Evolutionary conservation across 768 basidiomycete genomes (phyloP).

Genomic region (Chalciporus sphaerocephalus): DNA sequence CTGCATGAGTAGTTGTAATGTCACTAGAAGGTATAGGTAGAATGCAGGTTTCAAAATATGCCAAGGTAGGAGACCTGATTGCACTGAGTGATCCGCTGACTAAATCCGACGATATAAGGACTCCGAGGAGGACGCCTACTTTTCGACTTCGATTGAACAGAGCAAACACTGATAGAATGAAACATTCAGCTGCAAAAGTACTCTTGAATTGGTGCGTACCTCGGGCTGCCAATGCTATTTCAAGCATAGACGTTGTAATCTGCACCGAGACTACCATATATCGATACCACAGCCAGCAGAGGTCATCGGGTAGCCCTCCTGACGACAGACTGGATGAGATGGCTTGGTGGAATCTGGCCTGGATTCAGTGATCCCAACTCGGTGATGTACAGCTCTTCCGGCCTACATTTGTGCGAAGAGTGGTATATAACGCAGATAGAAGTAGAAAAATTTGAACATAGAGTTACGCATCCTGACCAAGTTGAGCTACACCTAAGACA

Average conservation of each 20-base stretch:
- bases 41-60: conserved; percentile 20
- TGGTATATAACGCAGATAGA: conserved; percentile 18
- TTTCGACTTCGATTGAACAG: conserved; percentile 34
- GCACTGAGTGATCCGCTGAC: conserved; percentile 16
- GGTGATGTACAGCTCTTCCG: neutral
- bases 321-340: conserved; percentile 11
- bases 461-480: conserved; percentile 9
- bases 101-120: conserved; percentile 19
- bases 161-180: conserved; percentile 13
- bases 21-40: conserved; percentile 13
- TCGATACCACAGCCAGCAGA: conserved; percentile 14
- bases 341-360: conserved; percentile 9
- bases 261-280: neutral
- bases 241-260: conserved; percentile 15
- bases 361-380: neutral
- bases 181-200: neutral
- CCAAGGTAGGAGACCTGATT: conserved; percentile 2
- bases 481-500: neutral
- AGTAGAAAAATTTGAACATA: conserved; percentile 13
- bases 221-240: conserved; percentile 23
- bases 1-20: neutral
- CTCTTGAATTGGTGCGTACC: conserved; percentile 13
- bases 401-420: conserved; percentile 9
- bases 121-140: conserved; percentile 20
- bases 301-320: conserved; percentile 1